These are phyloP conservation scores for Blastocystis sp. DNA, from an alignment of 352 stramenopile species.

Conservation along the genomic window DNA sequence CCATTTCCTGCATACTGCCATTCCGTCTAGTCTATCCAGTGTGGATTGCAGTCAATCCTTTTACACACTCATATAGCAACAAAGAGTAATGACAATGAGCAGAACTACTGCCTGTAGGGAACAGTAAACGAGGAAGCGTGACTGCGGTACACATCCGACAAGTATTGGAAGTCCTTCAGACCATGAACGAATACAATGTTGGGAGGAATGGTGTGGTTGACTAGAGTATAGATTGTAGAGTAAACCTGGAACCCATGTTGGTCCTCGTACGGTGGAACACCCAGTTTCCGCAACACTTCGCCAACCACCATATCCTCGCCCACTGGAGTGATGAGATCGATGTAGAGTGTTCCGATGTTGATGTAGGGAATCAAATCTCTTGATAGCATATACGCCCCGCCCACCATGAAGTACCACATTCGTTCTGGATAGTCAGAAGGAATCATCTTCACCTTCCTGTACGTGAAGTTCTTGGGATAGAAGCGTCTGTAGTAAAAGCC, in stretches of 20 bases:
- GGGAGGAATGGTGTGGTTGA: background rate
- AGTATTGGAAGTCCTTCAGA: too few species aligned
- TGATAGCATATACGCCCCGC: slow-evolving; percentile 18
- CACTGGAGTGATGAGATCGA: background rate
- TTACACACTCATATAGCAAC: too few species aligned
- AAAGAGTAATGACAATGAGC: too few species aligned
- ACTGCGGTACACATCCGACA: too few species aligned
- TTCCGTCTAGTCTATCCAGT: too few species aligned
- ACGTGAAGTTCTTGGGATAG: background rate
- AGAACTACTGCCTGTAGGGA: too few species aligned
- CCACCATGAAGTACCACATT: background rate
- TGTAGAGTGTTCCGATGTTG: slow-evolving; percentile 26
- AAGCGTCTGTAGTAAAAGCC: background rate
- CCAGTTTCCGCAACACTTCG: background rate
- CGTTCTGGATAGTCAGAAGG: background rate
- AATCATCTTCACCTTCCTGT: background rate
- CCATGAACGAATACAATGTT: background rate
- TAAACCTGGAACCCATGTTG: background rate
- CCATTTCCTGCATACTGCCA: too few species aligned
- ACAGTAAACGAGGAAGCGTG: too few species aligned
- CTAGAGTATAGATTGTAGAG: background rate
- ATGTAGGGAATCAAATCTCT: slow-evolving; percentile 6
- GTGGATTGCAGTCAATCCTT: too few species aligned
- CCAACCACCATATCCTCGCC: background rate
- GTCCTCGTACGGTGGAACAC: background rate